Percentiles rank a stretch among this genome's conserved stretches.
Conservation (phyloP, 805 yeast genomes). For the Candida palmyrensis region DNA sequence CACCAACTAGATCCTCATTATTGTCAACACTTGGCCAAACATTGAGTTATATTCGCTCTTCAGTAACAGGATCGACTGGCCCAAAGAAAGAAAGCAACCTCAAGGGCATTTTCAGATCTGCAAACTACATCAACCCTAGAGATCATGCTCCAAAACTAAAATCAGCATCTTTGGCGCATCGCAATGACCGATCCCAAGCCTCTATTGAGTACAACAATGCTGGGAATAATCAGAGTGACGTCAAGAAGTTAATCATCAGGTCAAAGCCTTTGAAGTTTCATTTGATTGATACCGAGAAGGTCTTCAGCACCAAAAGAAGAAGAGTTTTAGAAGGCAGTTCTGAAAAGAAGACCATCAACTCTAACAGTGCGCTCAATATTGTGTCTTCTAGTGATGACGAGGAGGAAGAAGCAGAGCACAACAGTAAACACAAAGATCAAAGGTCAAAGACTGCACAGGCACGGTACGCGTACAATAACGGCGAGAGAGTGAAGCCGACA, state of each 20-base stretch:
- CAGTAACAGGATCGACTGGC: slow-evolving; percentile 7
- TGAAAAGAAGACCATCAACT: slow-evolving; percentile 11
- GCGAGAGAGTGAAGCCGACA: neutral
- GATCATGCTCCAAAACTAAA: neutral
- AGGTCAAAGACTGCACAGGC: neutral
- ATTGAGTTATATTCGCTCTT: slow-evolving; percentile 23
- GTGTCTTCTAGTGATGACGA: slow-evolving; percentile 20
- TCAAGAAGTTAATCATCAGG: slow-evolving; percentile 33
- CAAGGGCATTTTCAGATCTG: slow-evolving; percentile 29
- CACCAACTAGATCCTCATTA: slow-evolving; percentile 22
- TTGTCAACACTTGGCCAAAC: slow-evolving; percentile 31
- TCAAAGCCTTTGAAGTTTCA: slow-evolving; percentile 38
- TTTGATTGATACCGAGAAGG: slow-evolving; percentile 37
- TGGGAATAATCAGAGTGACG: slow-evolving; percentile 14
- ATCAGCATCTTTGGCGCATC: neutral
- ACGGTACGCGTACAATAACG: neutral
- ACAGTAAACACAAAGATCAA: neutral
- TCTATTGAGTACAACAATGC: too few relatives aligned
- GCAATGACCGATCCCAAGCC: too few relatives aligned
- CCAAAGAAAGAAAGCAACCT: slow-evolving; percentile 6
- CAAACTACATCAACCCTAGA: slow-evolving; percentile 12
- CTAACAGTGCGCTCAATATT: slow-evolving; percentile 13
- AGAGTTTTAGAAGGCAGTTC: slow-evolving; percentile 13
- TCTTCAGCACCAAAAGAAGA: slow-evolving; percentile 29
- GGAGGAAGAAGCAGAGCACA: slow-evolving; percentile 12